Evolutionary conservation across 352 stramenopile genomes (phyloP).

Genomic region (Phytophthora capsici): DNA sequence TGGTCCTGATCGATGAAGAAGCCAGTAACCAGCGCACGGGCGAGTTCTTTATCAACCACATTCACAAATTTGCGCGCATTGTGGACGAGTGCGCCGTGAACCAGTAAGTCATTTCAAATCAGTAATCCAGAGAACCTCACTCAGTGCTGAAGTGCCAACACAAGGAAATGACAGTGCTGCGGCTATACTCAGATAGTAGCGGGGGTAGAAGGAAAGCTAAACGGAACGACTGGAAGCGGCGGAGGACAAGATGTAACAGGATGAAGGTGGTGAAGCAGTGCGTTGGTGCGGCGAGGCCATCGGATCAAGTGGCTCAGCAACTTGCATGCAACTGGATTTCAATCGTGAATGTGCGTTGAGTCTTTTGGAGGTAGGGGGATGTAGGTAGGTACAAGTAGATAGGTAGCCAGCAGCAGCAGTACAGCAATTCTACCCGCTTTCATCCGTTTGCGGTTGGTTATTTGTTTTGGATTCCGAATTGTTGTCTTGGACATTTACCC

Average conservation of each 20-base stretch:
- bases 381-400: constrained; percentile 34
- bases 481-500: constrained; percentile 1
- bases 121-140: constrained; percentile 10
- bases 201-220: constrained; percentile 20
- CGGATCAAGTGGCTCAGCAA: constrained; percentile 12
- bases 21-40: constrained; percentile 85
- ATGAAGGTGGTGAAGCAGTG: constrained; percentile 17
- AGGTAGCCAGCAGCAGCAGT: constrained; percentile 33
- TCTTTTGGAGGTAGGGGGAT: constrained; percentile 27
- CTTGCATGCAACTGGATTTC: constrained; percentile 26
- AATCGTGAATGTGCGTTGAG: constrained; percentile 26
- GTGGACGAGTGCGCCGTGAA: constrained; percentile 80
- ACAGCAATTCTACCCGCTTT: constrained; percentile 35
- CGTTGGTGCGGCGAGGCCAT: constrained; percentile 22
- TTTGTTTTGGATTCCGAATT: constrained; percentile 3
- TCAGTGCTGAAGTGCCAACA: constrained; percentile 19
- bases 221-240: constrained; percentile 29
- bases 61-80: constrained; percentile 87
- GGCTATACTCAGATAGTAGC: constrained; percentile 13
- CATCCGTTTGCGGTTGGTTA: constrained; percentile 29
- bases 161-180: constrained; percentile 28
- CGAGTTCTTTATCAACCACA: constrained; percentile 92
- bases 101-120: constrained; percentile 42
- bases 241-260: constrained; percentile 26
- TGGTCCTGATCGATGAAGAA: constrained; percentile 88